Evolutionary conservation across 495 filamentous ascomycete species (phyloP).

Genomic region (Achaetomiella virescens): DNA sequence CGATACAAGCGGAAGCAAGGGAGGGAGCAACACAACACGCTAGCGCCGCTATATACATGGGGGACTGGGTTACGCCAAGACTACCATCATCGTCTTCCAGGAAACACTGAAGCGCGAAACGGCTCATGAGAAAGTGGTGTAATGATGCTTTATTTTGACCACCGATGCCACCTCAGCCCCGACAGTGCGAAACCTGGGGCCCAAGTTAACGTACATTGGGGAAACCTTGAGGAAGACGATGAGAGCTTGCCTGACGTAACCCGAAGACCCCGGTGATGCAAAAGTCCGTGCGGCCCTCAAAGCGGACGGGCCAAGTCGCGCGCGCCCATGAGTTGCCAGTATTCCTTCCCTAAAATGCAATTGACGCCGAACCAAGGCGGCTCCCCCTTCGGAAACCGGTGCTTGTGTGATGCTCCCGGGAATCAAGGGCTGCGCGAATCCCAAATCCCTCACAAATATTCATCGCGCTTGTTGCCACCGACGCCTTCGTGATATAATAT

Average conservation of each 20-base stretch:
- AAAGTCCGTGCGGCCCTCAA: constrained; percentile 8
- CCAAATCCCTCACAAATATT: constrained; percentile 12
- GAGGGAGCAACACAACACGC: constrained; percentile 15
- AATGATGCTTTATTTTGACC: constrained; percentile 48
- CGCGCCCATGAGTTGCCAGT: no score
- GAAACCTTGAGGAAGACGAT: constrained; percentile 58
- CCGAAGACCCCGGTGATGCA: constrained; percentile 32
- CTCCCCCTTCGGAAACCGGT: constrained; percentile 15
- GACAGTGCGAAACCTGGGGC: constrained; percentile 39
- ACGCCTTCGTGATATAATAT: constrained; percentile 32
- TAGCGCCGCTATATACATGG: constrained; percentile 33
- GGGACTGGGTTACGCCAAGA: constrained; percentile 41
- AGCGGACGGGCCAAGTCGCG: constrained; percentile 7
- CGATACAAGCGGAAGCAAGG: constrained; percentile 1
- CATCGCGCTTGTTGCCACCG: constrained; percentile 17
- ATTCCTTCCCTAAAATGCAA: constrained; percentile 26
- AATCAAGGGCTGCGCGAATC: constrained; percentile 14
- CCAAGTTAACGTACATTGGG: constrained; percentile 71
- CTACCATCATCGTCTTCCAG: constrained; percentile 52
- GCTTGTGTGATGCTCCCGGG: constrained; percentile 22
- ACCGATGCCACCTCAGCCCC: constrained; percentile 35
- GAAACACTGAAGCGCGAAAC: constrained; percentile 33
- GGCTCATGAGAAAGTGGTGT: constrained; percentile 7
- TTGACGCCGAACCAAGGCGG: constrained; percentile 26
- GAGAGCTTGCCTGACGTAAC: constrained; percentile 56